These are phyloP conservation scores for Xylaria sp. DNA, from an alignment of 2,329 filamentous ascomycete species.

Conservation along the genomic window DNA sequence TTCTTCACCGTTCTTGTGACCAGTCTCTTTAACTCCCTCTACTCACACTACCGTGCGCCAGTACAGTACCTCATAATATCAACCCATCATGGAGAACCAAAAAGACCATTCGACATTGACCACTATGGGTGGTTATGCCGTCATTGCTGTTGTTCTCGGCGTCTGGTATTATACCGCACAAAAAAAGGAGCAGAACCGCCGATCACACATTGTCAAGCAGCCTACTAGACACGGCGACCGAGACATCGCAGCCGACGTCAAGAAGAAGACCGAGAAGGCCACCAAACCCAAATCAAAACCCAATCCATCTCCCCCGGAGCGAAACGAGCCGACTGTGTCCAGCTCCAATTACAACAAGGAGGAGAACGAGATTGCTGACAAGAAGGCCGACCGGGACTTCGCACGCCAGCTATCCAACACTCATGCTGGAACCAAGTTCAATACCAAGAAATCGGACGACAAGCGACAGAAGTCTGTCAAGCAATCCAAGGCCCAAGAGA, in stretches of 20 bases:
- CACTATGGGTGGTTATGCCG: conserved; percentile 53
- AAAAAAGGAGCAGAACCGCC: conserved; percentile 39
- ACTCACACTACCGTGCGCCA: not conserved
- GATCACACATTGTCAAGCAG: conserved; percentile 40
- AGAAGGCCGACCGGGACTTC: conserved; percentile 70
- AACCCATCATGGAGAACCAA: conserved; percentile 44
- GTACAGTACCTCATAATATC: conserved; percentile 9
- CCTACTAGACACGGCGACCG: conserved; percentile 42
- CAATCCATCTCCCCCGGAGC: conserved; percentile 42
- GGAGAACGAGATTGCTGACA: conserved; percentile 70
- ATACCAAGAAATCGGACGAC: conserved; percentile 64
- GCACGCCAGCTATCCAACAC: conserved; percentile 76
- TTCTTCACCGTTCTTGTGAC: conserved; percentile 16
- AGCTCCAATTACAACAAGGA: conserved; percentile 53
- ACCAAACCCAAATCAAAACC: conserved; percentile 52
- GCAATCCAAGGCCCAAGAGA: conserved; percentile 70
- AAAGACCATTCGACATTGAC: conserved; percentile 45
- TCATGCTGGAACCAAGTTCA: conserved; percentile 74
- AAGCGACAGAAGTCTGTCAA: conserved; percentile 76
- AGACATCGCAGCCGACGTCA: conserved; percentile 47
- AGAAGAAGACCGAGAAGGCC: conserved; percentile 54
- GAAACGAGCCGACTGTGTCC: conserved; percentile 39
- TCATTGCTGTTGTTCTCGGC: conserved; percentile 47
- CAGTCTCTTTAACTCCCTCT: conserved; percentile 4
- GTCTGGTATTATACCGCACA: conserved; percentile 44